Conservation (phyloP, 2,329 filamentous ascomycete species). For the Myriangium duriaei region DNA sequence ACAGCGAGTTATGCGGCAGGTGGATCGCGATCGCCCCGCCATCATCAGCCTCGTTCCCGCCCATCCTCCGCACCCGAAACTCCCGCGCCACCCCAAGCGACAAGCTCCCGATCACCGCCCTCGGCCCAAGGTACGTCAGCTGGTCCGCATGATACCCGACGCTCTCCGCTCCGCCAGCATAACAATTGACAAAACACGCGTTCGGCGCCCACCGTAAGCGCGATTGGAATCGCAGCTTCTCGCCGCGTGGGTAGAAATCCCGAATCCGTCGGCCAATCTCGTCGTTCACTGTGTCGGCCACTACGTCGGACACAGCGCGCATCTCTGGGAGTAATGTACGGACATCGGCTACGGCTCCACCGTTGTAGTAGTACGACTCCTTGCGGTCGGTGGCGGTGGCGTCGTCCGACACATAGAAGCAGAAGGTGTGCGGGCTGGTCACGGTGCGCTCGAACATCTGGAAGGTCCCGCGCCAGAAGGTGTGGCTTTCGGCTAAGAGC, state of each 20-base stretch:
- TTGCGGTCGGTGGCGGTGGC: conserved; percentile 59
- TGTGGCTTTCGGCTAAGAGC: conserved; percentile 58
- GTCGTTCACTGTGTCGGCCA: conserved; percentile 63
- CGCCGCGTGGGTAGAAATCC: conserved; percentile 52
- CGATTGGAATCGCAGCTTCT: conserved; percentile 68
- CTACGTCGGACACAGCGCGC: conserved; percentile 52
- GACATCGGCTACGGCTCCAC: conserved; percentile 60
- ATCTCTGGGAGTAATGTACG: conserved; percentile 66
- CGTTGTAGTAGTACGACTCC: conserved; percentile 77
- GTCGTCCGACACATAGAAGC: conserved; percentile 67
- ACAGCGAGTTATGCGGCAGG: conserved; percentile 82
- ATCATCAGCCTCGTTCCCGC: conserved; percentile 40
- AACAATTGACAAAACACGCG: conserved; percentile 90
- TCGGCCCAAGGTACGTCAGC: conserved; percentile 81
- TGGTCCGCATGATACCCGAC: conserved; percentile 92
- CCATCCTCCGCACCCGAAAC: conserved; percentile 70
- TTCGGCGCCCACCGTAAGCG: conserved; percentile 68
- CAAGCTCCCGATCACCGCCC: conserved; percentile 76
- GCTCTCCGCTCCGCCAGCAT: conserved; percentile 64
- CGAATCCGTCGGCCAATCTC: conserved; percentile 63
- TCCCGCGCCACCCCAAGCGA: conserved; percentile 87
- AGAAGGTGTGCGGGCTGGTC: conserved; percentile 68
- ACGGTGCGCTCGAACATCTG: conserved; percentile 84
- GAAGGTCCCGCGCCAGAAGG: conserved; percentile 61
- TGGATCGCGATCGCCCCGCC: conserved; percentile 87